A percentile compares a stretch with the other conserved stretches of the same genome.
Evolutionary conservation across 768 basidiomycete genomes (phyloP).

Genomic region (Lentinus brumalis): DNA sequence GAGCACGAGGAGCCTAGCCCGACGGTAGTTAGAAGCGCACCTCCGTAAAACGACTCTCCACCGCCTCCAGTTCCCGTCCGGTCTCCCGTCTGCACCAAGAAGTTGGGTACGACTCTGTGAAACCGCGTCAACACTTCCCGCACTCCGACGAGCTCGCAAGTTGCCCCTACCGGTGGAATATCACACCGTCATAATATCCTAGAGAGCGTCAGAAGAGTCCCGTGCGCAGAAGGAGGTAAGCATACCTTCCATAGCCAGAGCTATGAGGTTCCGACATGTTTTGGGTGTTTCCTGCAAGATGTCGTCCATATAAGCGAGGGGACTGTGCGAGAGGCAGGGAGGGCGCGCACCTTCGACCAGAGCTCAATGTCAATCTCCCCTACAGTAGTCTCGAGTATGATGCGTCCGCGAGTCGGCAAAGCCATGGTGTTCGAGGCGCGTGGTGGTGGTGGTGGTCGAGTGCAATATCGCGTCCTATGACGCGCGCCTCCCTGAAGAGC

Average conservation of each 20-base stretch:
- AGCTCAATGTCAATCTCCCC: slow-evolving; percentile 90
- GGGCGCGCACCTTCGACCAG: slow-evolving; percentile 75
- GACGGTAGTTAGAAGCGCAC: slow-evolving; percentile 37
- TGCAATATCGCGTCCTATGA: slow-evolving; percentile 2
- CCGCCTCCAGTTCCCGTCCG: slow-evolving; percentile 87
- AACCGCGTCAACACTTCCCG: background rate
- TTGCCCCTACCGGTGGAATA: slow-evolving; percentile 78
- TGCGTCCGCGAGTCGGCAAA: slow-evolving; percentile 82
- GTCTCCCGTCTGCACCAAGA: slow-evolving; percentile 95
- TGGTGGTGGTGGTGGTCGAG: slow-evolving; percentile 2
- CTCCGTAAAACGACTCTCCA: slow-evolving; percentile 95
- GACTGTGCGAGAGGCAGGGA: background rate
- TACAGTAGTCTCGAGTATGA: slow-evolving; percentile 85
- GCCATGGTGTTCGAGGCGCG: slow-evolving; percentile 51
- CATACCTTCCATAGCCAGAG: slow-evolving; percentile 87
- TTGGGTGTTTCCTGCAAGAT: slow-evolving; percentile 82
- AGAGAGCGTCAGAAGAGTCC: background rate
- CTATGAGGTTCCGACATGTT: slow-evolving; percentile 89
- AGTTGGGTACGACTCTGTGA: slow-evolving; percentile 79
- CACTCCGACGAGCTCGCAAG: background rate
- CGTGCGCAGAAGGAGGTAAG: slow-evolving; percentile 9
- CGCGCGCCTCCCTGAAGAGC: slow-evolving; percentile 3
- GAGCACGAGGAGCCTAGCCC: background rate
- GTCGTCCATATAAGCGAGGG: background rate
- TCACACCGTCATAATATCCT: slow-evolving; percentile 97